phyloP scores from a whole-genome alignment of 192 early-diverging fungal genomes.

The Coemansia sp. region DNA sequence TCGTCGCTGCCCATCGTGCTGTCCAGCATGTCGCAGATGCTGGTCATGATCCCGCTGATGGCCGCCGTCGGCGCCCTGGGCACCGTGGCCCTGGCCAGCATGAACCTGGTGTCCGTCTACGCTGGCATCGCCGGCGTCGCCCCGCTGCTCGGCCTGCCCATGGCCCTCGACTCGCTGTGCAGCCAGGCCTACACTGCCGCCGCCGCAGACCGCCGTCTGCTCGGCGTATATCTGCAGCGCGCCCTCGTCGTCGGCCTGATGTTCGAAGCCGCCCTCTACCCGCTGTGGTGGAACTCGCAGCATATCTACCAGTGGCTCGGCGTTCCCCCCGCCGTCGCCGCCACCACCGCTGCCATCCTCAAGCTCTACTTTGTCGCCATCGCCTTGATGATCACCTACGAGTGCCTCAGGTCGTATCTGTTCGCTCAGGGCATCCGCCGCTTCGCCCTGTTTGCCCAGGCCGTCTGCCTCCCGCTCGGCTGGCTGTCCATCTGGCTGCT shows the following conservation, averaged over 20 bases:
- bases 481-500: constrained; percentile 74
- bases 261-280: constrained; percentile 66
- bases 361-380: constrained; percentile 67
- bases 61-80: constrained; percentile 60
- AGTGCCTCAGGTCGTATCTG: constrained; percentile 80
- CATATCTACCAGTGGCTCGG: constrained; percentile 28
- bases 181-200: constrained; percentile 70
- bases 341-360: constrained; percentile 63
- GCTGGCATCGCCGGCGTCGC: constrained; percentile 66
- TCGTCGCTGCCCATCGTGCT: constrained; percentile 40
- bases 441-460: constrained; percentile 66
- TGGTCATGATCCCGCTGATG: constrained; percentile 39
- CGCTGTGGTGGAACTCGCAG: constrained; percentile 53
- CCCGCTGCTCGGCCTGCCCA: constrained; percentile 62
- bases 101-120: constrained; percentile 70
- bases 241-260: constrained; percentile 68
- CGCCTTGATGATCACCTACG: constrained; percentile 68
- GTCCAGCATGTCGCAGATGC: constrained; percentile 33
- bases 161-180: constrained; percentile 75
- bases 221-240: constrained; percentile 74
- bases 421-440: constrained; percentile 91
- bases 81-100: constrained; percentile 61
- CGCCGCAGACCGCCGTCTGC: constrained; percentile 56
- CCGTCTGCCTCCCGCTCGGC: constrained; percentile 69
- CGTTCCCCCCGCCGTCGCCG: constrained; percentile 63